Conservation (phyloP, 2,329 filamentous ascomycete genomes). For the Drechslerella coelobrocha region DNA sequence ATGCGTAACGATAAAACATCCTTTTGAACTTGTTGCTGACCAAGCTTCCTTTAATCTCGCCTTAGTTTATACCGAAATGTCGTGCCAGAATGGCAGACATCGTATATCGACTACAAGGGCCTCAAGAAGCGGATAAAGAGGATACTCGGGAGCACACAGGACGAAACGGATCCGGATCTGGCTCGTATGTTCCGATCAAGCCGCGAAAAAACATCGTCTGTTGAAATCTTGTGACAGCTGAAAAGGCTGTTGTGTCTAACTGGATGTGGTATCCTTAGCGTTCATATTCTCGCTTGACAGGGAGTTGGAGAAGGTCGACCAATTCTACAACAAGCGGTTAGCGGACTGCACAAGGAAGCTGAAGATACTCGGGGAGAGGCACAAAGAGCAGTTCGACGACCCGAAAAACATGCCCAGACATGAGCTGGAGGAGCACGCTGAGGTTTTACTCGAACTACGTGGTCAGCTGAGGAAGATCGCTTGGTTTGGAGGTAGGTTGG, state of each 20-base stretch:
- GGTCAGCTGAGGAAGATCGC: slow-evolving; percentile 87
- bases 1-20: neutral
- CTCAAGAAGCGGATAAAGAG: slow-evolving; percentile 93
- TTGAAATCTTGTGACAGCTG: neutral
- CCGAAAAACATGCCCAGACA: slow-evolving; percentile 74
- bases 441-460: slow-evolving; percentile 84
- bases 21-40: slow-evolving; percentile 1
- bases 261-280: slow-evolving; percentile 64
- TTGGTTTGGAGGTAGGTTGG: slow-evolving; percentile 74
- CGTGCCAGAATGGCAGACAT: slow-evolving; percentile 83
- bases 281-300: slow-evolving; percentile 97
- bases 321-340: slow-evolving; percentile 96
- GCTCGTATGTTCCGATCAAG: slow-evolving; percentile 71
- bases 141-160: slow-evolving; percentile 71
- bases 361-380: slow-evolving; percentile 84
- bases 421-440: slow-evolving; percentile 89
- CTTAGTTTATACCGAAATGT: slow-evolving; percentile 76
- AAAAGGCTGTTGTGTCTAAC: slow-evolving; percentile 51
- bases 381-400: slow-evolving; percentile 64
- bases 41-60: slow-evolving; percentile 11
- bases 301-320: slow-evolving; percentile 95
- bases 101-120: slow-evolving; percentile 87
- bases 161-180: slow-evolving; percentile 80
- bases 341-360: slow-evolving; percentile 82
- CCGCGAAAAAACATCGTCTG: neutral